Conservation (phyloP, 2,329 filamentous ascomycete species). For the Ceratocystis eucalypticola region DNA sequence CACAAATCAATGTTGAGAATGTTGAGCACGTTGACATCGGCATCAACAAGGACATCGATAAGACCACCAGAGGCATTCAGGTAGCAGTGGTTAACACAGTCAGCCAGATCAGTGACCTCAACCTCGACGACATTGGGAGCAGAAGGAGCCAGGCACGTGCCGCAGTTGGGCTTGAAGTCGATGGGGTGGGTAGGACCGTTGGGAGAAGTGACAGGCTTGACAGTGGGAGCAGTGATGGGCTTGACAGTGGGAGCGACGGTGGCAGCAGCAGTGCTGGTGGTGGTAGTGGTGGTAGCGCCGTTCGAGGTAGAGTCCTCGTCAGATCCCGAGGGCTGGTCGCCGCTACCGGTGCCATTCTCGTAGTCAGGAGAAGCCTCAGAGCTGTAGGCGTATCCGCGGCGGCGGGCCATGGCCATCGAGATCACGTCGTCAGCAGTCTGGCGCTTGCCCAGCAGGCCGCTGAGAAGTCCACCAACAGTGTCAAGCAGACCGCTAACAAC, state of each 20-base stretch:
- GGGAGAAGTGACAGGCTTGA: conserved; percentile 10
- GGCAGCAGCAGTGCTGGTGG: background rate
- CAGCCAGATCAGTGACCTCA: conserved; percentile 7
- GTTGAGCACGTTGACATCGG: conserved; percentile 21
- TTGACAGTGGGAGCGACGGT: background rate
- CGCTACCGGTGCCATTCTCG: background rate
- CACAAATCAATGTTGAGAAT: conserved; percentile 21
- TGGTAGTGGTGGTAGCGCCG: background rate
- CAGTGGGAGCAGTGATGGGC: background rate
- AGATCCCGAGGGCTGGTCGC: background rate
- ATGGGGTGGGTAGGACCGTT: conserved; percentile 43
- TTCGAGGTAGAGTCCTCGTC: background rate
- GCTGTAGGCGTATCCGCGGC: conserved; percentile 1
- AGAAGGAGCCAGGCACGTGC: conserved; percentile 1
- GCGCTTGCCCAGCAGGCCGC: conserved; percentile 15
- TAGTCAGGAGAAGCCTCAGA: background rate
- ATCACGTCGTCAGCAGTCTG: conserved; percentile 7
- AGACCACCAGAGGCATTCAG: conserved; percentile 15
- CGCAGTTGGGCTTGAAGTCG: conserved; percentile 40
- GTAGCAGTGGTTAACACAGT: conserved; percentile 18
- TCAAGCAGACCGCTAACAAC: conserved; percentile 9
- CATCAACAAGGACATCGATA: conserved; percentile 11
- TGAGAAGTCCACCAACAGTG: conserved; percentile 8
- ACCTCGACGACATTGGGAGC: conserved; percentile 13
- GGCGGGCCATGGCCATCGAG: conserved; percentile 5